Evolutionary conservation across 306 rosid genomes (phyloP).

Genomic region (Sechiopsis laciniata): DNA sequence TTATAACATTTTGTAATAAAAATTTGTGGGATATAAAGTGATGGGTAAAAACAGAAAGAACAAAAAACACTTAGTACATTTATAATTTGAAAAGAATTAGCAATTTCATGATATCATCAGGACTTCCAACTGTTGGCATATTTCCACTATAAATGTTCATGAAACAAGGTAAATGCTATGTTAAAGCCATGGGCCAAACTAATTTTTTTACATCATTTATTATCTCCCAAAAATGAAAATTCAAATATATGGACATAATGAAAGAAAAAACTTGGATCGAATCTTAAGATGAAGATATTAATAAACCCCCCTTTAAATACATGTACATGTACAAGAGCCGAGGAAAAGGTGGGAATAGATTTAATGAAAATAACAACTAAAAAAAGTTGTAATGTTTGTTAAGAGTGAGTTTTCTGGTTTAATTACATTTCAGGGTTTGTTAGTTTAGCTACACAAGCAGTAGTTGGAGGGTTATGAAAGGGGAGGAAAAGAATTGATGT

Average conservation of each 20-base stretch:
- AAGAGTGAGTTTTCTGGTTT: too few species aligned
- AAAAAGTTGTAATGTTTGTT: too few species aligned
- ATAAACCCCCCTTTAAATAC: too few species aligned
- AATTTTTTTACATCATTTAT: neutral
- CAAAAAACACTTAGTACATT: neutral
- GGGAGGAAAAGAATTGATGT: too few species aligned
- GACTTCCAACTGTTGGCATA: neutral
- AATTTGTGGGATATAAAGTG: neutral
- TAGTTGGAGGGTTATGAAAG: too few species aligned
- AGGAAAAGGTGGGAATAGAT: too few species aligned
- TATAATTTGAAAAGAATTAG: neutral
- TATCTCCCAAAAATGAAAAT: neutral
- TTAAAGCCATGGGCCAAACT: neutral
- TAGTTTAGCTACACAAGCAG: too few species aligned
- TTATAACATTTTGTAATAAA: neutral
- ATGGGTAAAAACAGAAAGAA: neutral
- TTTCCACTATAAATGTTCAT: neutral
- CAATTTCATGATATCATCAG: neutral
- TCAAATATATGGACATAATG: neutral
- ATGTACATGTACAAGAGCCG: too few species aligned
- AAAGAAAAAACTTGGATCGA: neutral
- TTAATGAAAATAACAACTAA: too few species aligned
- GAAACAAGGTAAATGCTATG: neutral
- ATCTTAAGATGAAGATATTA: neutral
- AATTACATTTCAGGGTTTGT: too few species aligned